These are phyloP conservation scores for Paracoccidioides brasiliensis DNA, from an alignment of 2,329 filamentous ascomycete genomes.

Conservation along the genomic window DNA sequence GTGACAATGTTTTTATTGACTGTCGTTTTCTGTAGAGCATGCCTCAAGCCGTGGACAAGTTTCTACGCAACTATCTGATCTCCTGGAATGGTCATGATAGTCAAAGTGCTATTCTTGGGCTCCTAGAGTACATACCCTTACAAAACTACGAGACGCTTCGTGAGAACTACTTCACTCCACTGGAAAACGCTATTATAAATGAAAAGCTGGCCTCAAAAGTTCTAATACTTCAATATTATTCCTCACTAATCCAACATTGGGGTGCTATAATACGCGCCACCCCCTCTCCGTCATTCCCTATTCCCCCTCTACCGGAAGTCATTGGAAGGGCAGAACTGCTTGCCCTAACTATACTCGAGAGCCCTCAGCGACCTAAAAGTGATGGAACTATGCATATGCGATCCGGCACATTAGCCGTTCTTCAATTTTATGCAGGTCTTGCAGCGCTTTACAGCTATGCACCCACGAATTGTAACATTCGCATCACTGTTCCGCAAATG, in stretches of 20 bases:
- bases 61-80: slow-evolving; percentile 39
- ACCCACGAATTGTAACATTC: slow-evolving; percentile 41
- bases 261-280: slow-evolving; percentile 22
- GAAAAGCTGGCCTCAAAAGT: slow-evolving; percentile 39
- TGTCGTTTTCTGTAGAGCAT: slow-evolving; percentile 18
- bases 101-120: slow-evolving; percentile 28
- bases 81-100: slow-evolving; percentile 51
- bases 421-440: slow-evolving; percentile 58
- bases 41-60: slow-evolving; percentile 20
- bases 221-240: slow-evolving; percentile 54
- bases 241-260: slow-evolving; percentile 48
- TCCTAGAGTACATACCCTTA: slow-evolving; percentile 23
- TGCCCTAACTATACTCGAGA: slow-evolving; percentile 46
- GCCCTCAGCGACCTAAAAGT: slow-evolving; percentile 25
- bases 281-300: slow-evolving; percentile 5
- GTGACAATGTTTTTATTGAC: neutral
- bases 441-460: slow-evolving; percentile 44
- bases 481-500: slow-evolving; percentile 55
- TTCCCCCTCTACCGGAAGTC: slow-evolving; percentile 26
- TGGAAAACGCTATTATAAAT: slow-evolving; percentile 30
- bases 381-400: slow-evolving; percentile 8
- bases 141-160: slow-evolving; percentile 24
- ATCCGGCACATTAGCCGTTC: slow-evolving; percentile 37
- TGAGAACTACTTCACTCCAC: slow-evolving; percentile 23
- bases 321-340: slow-evolving; percentile 42